Evolutionary conservation across 768 basidiomycete species (phyloP), one percentile per base, ranked within the genome.

Genomic region (Mrakia frigida): DNA sequence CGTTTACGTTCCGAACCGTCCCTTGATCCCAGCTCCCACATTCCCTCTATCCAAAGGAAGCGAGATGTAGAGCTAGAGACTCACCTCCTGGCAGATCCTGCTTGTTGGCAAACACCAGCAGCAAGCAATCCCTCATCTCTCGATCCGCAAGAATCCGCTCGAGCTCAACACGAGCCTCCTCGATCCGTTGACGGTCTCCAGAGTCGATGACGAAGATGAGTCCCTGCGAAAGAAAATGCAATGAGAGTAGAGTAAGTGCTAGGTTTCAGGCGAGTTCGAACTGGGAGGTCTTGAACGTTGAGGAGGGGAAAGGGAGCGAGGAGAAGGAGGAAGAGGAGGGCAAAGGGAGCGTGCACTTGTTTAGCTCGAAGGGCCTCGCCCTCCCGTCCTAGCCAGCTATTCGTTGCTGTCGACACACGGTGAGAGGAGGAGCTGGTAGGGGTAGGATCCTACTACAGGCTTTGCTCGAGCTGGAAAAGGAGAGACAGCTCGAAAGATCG

Each of bases 71-170:
- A n/a, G n/a, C n/a, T n/a, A 16, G 28, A 35, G 11, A 86, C 90
- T 80, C 80, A 96, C 95, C 95, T 84, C 93, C 94, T 11, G 94
- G 94, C 80, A 98, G 85, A 88, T 98, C 96, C 85, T 98, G 96
- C 86, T 98, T 98, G 86, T 98, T 98, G 46, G 96, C 95, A 84
- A 98, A 98, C n/a, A 98, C 95, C 77, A 98, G 90, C 82, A 98
- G 83, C 74, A 98, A 83, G 83, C 95, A 98, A 79, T 98, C 95
- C 85, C 92, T 94, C 96, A 98, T 98, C 85, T 98, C 96, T 78
- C 96, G 87, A 83, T 98, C 96, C 80, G 92, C 91, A 84, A 98
- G 86, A 85, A 98, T 98, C 78, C 94, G 89, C 82, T 98, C 95
- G 39, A 98, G 86, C 85, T 98, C 96, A 82, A 92, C 90, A 82